These are phyloP conservation scores for Xerocomellus chrysenteron DNA, from an alignment of 768 basidiomycete genomes.

Conservation along the genomic window DNA sequence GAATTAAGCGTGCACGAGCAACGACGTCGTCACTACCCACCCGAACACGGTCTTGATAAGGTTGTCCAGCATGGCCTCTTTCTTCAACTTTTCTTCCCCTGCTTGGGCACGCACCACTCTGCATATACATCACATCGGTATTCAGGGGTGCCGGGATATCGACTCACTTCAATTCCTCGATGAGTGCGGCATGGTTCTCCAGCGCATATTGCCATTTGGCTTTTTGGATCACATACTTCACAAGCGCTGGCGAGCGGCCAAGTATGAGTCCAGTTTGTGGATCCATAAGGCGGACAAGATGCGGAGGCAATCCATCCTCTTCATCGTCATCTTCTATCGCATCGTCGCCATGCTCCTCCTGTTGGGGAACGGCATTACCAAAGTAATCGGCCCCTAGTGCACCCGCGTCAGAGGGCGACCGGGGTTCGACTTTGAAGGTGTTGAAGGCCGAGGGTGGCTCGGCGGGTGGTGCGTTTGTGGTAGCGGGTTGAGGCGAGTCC, in stretches of 20 bases:
- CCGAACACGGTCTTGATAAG: constrained; percentile 51
- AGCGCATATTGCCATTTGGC: constrained; percentile 73
- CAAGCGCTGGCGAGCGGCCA: constrained; percentile 67
- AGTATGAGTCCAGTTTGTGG: constrained; percentile 61
- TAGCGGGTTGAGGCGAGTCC: constrained; percentile 27
- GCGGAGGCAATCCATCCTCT: constrained; percentile 52
- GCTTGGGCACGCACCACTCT: constrained; percentile 50
- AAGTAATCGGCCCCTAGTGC: constrained; percentile 35
- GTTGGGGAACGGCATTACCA: constrained; percentile 17
- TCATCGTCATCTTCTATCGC: constrained; percentile 31
- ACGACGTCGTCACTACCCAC: constrained; percentile 33
- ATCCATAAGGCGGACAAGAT: constrained; percentile 51
- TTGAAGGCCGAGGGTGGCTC: constrained; percentile 43
- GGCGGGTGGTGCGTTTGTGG: constrained; percentile 15
- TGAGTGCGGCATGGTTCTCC: constrained; percentile 63
- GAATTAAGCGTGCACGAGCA: not conserved
- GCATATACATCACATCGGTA: not conserved
- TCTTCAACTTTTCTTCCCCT: constrained; percentile 52
- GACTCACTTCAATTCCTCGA: constrained; percentile 55
- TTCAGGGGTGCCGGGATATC: not conserved
- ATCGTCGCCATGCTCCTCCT: constrained; percentile 20
- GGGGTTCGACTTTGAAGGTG: constrained; percentile 65
- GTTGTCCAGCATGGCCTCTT: constrained; percentile 60
- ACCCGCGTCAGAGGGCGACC: constrained; percentile 40
- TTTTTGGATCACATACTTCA: constrained; percentile 66